Evolutionary conservation across 23 red algal genomes (phyloP).

Genomic region (Chondrus crispus): DNA sequence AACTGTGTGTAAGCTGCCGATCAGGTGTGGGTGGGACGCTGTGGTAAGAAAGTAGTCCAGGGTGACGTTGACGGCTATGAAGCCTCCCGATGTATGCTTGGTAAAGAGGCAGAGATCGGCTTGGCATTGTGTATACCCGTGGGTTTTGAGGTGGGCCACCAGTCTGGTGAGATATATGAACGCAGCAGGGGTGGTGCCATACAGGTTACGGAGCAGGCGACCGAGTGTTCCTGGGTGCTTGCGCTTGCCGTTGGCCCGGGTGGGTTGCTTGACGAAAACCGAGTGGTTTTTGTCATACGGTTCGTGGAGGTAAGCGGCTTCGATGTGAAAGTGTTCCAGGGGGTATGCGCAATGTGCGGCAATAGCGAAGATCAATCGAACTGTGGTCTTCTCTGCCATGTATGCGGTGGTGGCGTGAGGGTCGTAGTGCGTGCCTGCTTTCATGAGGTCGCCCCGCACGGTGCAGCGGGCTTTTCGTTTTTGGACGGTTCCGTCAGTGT

Average conservation of each 20-base stretch:
- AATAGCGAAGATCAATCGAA: background rate
- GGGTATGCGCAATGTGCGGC: background rate
- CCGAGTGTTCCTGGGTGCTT: background rate
- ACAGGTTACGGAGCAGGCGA: background rate
- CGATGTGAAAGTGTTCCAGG: background rate
- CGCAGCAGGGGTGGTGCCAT: background rate
- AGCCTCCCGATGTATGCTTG: background rate
- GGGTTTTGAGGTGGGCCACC: background rate
- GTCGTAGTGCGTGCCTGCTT: background rate
- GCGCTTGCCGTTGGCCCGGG: background rate
- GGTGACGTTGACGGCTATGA: background rate
- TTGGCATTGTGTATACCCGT: background rate
- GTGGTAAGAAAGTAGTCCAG: background rate
- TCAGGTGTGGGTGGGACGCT: background rate
- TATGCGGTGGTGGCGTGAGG: background rate
- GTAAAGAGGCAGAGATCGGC: background rate
- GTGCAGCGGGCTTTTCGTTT: slow-evolving; percentile 13
- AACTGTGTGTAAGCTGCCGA: background rate
- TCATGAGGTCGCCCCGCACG: background rate
- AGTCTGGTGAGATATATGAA: background rate
- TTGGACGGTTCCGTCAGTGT: background rate
- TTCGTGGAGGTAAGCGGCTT: background rate
- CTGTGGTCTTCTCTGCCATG: background rate
- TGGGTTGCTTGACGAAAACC: background rate
- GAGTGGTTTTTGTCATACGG: background rate